Evolutionary conservation across 768 basidiomycete species (phyloP).

Genomic region (Hericium rajendrae): DNA sequence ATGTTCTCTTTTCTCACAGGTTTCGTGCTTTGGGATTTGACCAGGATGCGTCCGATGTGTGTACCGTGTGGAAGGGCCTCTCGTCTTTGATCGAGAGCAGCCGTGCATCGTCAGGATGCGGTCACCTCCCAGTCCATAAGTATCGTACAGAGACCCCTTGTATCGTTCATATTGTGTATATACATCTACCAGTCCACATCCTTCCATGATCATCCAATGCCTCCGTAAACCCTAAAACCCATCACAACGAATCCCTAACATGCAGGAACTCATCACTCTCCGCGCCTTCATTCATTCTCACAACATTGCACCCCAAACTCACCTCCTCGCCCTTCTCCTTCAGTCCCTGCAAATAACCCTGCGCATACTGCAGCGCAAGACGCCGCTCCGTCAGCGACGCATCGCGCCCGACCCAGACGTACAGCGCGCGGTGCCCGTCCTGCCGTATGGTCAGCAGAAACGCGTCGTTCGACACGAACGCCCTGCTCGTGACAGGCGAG

Average conservation of each 20-base stretch:
- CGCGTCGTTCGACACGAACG: conserved; percentile 38
- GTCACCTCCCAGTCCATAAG: too few species aligned
- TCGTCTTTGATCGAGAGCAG: too few species aligned
- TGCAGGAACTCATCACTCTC: conserved; percentile 40
- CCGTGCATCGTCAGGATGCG: too few species aligned
- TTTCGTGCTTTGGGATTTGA: too few species aligned
- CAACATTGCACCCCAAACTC: conserved; percentile 27
- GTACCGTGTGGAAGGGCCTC: too few species aligned
- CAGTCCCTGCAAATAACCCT: conserved; percentile 38
- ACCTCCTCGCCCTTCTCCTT: conserved; percentile 14
- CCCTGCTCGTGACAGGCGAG: conserved; percentile 19
- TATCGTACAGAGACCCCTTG: too few species aligned
- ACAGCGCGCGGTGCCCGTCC: conserved; percentile 32
- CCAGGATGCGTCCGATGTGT: too few species aligned
- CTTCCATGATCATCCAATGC: not conserved
- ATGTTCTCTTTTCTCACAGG: too few species aligned
- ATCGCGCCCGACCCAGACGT: conserved; percentile 48
- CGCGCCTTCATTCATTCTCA: conserved; percentile 45
- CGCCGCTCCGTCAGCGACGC: conserved; percentile 39
- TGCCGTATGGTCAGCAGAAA: conserved; percentile 42
- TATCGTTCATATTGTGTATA: too few species aligned
- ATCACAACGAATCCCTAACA: conserved; percentile 16
- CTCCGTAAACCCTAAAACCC: conserved; percentile 39
- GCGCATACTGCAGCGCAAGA: conserved; percentile 47
- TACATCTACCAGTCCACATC: too few species aligned